Evolutionary conservation across 371 early-diverging fungal genomes (phyloP).

Genomic region (Mucor sp.): DNA sequence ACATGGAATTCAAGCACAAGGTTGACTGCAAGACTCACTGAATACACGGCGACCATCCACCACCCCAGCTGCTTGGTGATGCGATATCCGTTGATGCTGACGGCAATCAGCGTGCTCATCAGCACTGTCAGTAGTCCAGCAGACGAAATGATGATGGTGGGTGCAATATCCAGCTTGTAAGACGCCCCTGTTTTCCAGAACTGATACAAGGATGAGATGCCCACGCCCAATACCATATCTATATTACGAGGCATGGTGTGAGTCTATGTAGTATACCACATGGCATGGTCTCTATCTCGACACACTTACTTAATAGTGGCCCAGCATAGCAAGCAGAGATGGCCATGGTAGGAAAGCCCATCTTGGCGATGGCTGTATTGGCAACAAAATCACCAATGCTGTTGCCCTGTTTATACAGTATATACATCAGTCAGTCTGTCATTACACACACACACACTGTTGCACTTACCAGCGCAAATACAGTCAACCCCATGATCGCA

Average conservation of each 20-base stretch:
- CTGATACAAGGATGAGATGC: slow-evolving; percentile 65
- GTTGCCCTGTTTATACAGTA: slow-evolving; percentile 66
- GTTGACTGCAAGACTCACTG: slow-evolving; percentile 46
- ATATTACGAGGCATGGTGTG: background rate
- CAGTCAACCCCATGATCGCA: slow-evolving; percentile 81
- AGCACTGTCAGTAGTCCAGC: slow-evolving; percentile 51
- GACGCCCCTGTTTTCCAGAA: slow-evolving; percentile 40
- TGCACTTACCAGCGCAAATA: slow-evolving; percentile 74
- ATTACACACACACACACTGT: background rate
- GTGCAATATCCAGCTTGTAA: slow-evolving; percentile 52
- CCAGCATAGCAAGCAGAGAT: slow-evolving; percentile 87
- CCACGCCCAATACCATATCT: slow-evolving; percentile 81
- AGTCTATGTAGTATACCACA: too few species aligned
- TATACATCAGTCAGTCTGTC: too few species aligned
- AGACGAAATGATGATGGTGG: slow-evolving; percentile 57
- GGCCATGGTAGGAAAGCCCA: slow-evolving; percentile 88
- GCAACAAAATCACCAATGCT: slow-evolving; percentile 85
- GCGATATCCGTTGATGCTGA: slow-evolving; percentile 49
- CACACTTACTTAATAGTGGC: slow-evolving; percentile 66
- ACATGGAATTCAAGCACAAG: slow-evolving; percentile 48
- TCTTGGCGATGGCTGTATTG: slow-evolving; percentile 79
- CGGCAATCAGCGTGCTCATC: slow-evolving; percentile 54
- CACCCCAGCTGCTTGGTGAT: slow-evolving; percentile 50
- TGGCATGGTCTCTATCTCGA: too few species aligned
- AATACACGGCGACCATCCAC: slow-evolving; percentile 56